Evolutionary conservation across 179 eudicot species (phyloP).

Genomic region (Pouteria campechiana): DNA sequence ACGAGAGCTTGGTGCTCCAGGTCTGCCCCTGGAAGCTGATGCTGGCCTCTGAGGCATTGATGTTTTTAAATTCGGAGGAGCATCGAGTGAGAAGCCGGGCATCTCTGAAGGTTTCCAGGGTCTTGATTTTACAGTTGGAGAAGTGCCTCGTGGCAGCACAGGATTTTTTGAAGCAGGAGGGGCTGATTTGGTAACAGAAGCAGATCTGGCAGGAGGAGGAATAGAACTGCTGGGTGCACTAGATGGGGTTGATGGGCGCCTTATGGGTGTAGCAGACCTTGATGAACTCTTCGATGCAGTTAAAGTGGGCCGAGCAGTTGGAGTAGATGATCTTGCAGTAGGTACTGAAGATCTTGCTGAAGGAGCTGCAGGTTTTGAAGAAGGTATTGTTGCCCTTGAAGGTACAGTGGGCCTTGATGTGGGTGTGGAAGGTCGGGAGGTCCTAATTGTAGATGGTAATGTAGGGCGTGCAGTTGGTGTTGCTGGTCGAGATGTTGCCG

Average conservation of each 20-base stretch:
- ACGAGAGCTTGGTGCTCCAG: conserved; percentile 64
- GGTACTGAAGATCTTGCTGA: conserved; percentile 61
- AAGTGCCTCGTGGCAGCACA: conserved; percentile 51
- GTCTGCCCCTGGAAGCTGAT: conserved; percentile 86
- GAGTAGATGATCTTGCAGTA: conserved; percentile 57
- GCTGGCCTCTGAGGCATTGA: conserved; percentile 79
- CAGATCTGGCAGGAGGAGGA: conserved; percentile 36
- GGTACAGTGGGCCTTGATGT: conserved; percentile 37
- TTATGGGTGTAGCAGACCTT: conserved; percentile 73
- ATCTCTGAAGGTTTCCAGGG: conserved; percentile 98
- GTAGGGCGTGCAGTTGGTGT: conserved; percentile 41
- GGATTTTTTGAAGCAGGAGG: conserved; percentile 41
- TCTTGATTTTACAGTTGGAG: conserved; percentile 75
- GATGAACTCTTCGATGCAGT: conserved; percentile 59
- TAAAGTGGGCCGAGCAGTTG: conserved; percentile 52
- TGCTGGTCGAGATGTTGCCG: too few relatives aligned
- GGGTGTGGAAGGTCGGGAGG: conserved; percentile 30
- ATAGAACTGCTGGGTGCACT: conserved; percentile 24
- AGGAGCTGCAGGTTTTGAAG: conserved; percentile 35
- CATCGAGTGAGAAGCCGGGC: conserved; percentile 95
- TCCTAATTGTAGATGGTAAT: conserved; percentile 21
- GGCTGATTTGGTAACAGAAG: conserved; percentile 42
- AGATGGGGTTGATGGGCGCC: conserved; percentile 42
- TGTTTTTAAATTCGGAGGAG: conserved; percentile 95
- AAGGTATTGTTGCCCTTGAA: conserved; percentile 45